Percentiles rank a stretch among this genome's conserved stretches.
phyloP scores from a whole-genome alignment of 441 rosid species.

The Flueggea neowawraea region DNA sequence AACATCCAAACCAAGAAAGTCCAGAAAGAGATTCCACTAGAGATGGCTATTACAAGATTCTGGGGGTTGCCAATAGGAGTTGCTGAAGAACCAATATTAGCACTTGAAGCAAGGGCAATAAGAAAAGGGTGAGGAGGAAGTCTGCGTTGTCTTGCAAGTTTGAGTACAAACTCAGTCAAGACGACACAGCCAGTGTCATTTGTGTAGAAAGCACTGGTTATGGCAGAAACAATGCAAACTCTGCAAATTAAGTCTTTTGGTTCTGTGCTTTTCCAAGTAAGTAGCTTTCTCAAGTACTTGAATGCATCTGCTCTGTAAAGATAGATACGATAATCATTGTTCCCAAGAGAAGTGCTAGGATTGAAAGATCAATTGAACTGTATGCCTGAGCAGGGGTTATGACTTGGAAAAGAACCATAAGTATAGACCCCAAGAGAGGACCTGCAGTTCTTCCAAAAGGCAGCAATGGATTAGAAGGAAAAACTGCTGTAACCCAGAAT shows the following conservation, averaged over 20 bases:
- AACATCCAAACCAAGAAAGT: constrained; percentile 47
- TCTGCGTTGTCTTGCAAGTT: constrained; percentile 67
- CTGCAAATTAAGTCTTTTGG: constrained; percentile 66
- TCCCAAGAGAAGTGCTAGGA: constrained; percentile 85
- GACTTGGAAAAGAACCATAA: constrained; percentile 78
- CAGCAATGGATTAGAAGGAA: constrained; percentile 69
- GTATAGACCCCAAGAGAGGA: constrained; percentile 70
- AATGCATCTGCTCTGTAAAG: constrained; percentile 83
- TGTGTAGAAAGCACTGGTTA: constrained; percentile 82
- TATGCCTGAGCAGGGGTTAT: constrained; percentile 72
- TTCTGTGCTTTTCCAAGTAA: constrained; percentile 68
- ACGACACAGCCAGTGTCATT: constrained; percentile 50
- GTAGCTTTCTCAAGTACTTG: constrained; percentile 62
- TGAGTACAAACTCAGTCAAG: constrained; percentile 78
- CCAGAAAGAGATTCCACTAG: constrained; percentile 53
- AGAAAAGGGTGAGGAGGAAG: constrained; percentile 73
- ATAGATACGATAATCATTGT: constrained; percentile 80
- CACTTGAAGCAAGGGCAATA: constrained; percentile 76
- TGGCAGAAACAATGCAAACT: constrained; percentile 65
- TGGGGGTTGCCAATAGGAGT: constrained; percentile 93
- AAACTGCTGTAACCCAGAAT: constrained; percentile 88
- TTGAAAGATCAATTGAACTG: constrained; percentile 73
- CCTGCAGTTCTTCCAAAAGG: constrained; percentile 94
- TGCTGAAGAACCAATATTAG: constrained; percentile 82
- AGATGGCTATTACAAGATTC: constrained; percentile 72